phyloP scores from a whole-genome alignment of 805 yeast genomes.

The Candida oleophila region DNA sequence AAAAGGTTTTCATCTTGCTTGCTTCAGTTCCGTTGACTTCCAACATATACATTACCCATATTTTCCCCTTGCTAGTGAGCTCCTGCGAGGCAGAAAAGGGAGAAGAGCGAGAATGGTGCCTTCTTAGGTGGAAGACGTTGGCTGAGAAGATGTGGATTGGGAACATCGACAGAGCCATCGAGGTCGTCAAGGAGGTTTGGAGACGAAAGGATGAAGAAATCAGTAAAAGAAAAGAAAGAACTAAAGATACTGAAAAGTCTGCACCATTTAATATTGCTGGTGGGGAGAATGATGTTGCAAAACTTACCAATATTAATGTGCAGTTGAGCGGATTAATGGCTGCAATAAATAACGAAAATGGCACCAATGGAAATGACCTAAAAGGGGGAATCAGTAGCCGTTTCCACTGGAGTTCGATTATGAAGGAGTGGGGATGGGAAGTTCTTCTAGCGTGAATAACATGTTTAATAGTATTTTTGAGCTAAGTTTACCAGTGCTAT shows the following conservation, averaged over 20 bases:
- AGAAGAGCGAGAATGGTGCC: conserved; percentile 64
- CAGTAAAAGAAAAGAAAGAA: conserved; percentile 21
- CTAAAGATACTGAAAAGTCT: conserved; percentile 5
- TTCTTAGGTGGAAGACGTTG: conserved; percentile 54
- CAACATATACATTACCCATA: conserved; percentile 56
- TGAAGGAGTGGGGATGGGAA: conserved; percentile 80
- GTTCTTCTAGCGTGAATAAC: conserved; percentile 50
- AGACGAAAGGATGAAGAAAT: conserved; percentile 50
- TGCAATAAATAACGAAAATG: conserved; percentile 30
- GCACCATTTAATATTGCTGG: conserved; percentile 3
- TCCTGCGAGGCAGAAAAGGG: conserved; percentile 63
- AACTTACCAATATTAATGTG: conserved; percentile 22
- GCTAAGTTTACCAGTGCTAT: too few relatives aligned
- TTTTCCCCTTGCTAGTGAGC: conserved; percentile 62
- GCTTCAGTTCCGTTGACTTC: conserved; percentile 64
- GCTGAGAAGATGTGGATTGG: conserved; percentile 61
- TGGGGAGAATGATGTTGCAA: conserved; percentile 14
- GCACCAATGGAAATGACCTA: conserved; percentile 29
- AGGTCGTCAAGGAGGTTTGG: conserved; percentile 75
- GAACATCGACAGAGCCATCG: conserved; percentile 62
- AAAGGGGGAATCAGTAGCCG: conserved; percentile 45
- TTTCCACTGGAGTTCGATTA: conserved; percentile 66
- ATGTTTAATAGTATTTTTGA: too few relatives aligned
- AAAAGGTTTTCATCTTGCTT: conserved; percentile 55
- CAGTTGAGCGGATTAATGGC: conserved; percentile 43